Base-by-base conservation (phyloP, 2,329 filamentous ascomycete species). In the Ophioceras dolichostomum region DNA sequence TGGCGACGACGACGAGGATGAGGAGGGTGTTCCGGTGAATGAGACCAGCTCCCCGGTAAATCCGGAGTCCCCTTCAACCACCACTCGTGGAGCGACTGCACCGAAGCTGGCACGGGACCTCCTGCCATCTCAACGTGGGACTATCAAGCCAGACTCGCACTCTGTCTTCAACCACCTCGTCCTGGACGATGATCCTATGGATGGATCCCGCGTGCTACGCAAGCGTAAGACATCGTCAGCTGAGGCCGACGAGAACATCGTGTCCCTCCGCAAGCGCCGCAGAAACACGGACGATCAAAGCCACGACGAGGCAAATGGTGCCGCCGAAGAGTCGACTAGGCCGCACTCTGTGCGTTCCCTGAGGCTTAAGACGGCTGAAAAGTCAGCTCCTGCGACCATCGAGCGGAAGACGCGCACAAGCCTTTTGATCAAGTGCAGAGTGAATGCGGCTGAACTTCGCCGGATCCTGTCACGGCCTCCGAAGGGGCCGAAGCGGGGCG, bases 221-320 rank as follows among this genome's bases (percentile, higher is more conserved):
- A 94, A 94, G 60, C 76, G 88, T 38, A 94, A 89, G 57, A 79
- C 84, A 14, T 86, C 84, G 1, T 81, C 83, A 3, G 65, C 72
- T 10, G 77, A 80, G 34, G 64, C 61, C 44, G 65, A 84, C 44
- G 68, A 81, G 46, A 62, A 64, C 13, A 58, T 62, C 13, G 58
- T 65, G 40, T 61, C 65, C 1, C 52, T 68, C 26, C 68, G 70
- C 42, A 79, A 74, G 53, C 65, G 75, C 24, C 59, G 67, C 32
- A 65, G 65, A 47, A 64, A 68, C 18, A 59, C 60, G 1, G 62
- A 64, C n/a, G 67, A 62, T 24, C 58, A 56, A 26, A 59, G 55
- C 33, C 45, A 51, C 18, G 56, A 59, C 24, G 55, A 47, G 3
- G 35, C 46, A 13, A 53, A 50, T 37, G 49, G 46, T 8, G 51